These are phyloP conservation scores for Trametes coccinea DNA, from an alignment of 768 basidiomycete genomes.

Conservation along the genomic window DNA sequence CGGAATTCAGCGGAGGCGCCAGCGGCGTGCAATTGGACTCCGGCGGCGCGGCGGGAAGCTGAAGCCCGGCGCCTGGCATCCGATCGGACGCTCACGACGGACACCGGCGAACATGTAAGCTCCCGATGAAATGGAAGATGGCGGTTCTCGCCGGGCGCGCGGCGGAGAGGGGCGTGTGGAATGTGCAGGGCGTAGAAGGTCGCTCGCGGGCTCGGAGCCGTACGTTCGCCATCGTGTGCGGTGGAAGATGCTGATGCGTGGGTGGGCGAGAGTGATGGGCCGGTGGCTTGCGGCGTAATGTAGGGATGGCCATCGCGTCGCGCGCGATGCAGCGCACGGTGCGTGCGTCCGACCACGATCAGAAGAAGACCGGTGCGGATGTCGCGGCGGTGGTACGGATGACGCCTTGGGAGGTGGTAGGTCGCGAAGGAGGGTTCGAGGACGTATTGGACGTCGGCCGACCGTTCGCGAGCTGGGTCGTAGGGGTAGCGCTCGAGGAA, in stretches of 20 bases:
- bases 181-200: background rate
- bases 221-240: background rate
- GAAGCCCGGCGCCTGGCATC: background rate
- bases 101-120: constrained; percentile 19
- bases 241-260: background rate
- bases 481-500: background rate
- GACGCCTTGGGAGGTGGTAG: constrained; percentile 5
- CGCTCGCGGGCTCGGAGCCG: background rate
- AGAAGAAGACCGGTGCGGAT: constrained; percentile 27
- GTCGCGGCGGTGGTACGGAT: constrained; percentile 23
- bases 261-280: background rate
- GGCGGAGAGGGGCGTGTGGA: background rate
- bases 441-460: constrained; percentile 7
- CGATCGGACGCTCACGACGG: constrained; percentile 15
- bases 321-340: background rate
- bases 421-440: constrained; percentile 6
- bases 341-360: background rate
- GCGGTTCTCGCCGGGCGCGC: background rate
- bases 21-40: background rate
- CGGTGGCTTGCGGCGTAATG: background rate
- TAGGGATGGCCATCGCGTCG: no score
- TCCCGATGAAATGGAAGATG: constrained; percentile 12
- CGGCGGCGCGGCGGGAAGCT: background rate
- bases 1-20: background rate
- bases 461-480: constrained; percentile 10